Evolutionary conservation across 2,329 filamentous ascomycete genomes (phyloP).

Genomic region (Xylaria sp.): DNA sequence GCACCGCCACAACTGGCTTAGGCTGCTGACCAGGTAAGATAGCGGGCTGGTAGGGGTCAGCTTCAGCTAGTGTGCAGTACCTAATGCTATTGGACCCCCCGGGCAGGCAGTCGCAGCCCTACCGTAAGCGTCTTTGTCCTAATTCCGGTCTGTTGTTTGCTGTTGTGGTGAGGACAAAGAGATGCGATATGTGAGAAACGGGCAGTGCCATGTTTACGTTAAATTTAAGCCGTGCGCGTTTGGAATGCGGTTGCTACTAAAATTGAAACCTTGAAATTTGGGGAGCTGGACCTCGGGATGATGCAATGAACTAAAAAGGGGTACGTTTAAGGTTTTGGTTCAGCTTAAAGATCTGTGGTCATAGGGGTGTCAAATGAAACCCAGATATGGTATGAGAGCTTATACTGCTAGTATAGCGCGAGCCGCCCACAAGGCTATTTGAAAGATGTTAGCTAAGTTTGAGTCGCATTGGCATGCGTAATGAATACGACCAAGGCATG

Average conservation of each 20-base stretch:
- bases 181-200: not conserved
- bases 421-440: not conserved
- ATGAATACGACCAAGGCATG: conserved; percentile 29
- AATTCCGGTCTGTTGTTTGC: not conserved
- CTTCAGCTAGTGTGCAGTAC: conserved; percentile 3
- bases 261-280: conserved; percentile 6
- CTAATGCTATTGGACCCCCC: not conserved
- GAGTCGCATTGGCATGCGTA: conserved; percentile 29
- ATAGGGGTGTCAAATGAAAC: not conserved
- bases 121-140: conserved; percentile 8
- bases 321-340: not conserved
- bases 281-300: not conserved
- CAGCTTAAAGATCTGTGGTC: not conserved
- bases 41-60: too few relatives aligned
- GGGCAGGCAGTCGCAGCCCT: not conserved
- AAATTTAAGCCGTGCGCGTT: not conserved
- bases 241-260: not conserved
- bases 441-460: not conserved
- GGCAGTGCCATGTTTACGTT: not conserved
- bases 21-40: not conserved
- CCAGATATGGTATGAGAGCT: not conserved
- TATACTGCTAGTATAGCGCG: not conserved
- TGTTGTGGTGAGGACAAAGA: not conserved
- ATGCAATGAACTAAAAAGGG: not conserved
- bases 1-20: conserved; percentile 38